These are phyloP conservation scores for Tricholoma sp. DNA, from an alignment of 768 basidiomycete genomes.

Conservation along the genomic window DNA sequence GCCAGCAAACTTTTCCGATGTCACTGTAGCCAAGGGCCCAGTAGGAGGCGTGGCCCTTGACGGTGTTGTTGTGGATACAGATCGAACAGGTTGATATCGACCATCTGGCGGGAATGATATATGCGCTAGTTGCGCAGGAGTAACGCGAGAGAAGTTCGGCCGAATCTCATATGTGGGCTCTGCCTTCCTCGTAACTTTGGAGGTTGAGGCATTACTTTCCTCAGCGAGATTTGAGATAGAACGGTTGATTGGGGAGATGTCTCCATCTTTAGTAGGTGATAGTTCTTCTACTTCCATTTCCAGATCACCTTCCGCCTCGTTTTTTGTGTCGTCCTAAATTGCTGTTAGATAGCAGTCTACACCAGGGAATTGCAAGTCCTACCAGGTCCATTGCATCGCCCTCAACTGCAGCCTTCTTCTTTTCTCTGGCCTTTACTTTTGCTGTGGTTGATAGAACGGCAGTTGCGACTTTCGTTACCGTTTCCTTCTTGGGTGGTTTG, in stretches of 20 bases:
- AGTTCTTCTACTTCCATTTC: conserved; percentile 71
- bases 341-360: conserved; percentile 10
- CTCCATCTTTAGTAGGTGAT: conserved; percentile 41
- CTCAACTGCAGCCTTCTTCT: conserved; percentile 83
- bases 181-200: conserved; percentile 50
- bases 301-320: conserved; percentile 54
- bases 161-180: conserved; percentile 76
- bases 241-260: conserved; percentile 53
- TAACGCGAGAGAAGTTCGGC: conserved; percentile 88
- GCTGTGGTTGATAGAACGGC: conserved; percentile 97
- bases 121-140: conserved; percentile 80
- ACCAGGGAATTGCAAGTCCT: conserved; percentile 22
- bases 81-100: conserved; percentile 86
- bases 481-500: conserved; percentile 90
- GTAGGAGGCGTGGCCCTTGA: conserved; percentile 31
- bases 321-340: conserved; percentile 50
- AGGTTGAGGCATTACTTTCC: conserved; percentile 30
- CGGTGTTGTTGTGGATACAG: conserved; percentile 51
- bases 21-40: conserved; percentile 21
- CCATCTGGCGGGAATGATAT: conserved; percentile 75
- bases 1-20: conserved; percentile 61
- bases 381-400: conserved; percentile 81
- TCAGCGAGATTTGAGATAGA: conserved; percentile 47
- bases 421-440: conserved; percentile 93
- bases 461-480: conserved; percentile 85